Evolutionary conservation across 306 rosid species (phyloP).

Genomic region (Psophocarpus tetragonolobus): DNA sequence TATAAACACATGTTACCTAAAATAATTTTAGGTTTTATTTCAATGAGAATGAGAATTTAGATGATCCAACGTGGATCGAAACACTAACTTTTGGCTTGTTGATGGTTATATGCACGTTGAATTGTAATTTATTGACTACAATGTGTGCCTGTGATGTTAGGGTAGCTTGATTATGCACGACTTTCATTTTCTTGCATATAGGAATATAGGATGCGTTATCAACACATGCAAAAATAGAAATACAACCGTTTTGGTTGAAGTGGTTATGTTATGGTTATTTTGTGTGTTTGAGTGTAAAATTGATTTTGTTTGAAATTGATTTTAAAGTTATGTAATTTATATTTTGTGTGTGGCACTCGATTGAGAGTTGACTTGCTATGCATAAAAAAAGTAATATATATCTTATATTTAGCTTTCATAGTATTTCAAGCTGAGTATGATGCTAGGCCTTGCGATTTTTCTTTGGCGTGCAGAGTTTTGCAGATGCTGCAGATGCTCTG

Average conservation of each 20-base stretch:
- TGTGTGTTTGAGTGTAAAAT: not conserved
- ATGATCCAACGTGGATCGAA: not conserved
- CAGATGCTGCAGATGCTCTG: conserved; percentile 12
- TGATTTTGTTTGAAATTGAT: not conserved
- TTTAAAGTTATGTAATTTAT: not conserved
- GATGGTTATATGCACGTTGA: not conserved
- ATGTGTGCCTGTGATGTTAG: not conserved
- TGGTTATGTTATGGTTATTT: not conserved
- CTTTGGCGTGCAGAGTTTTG: conserved; percentile 25
- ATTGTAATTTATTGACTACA: not conserved
- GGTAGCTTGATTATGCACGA: not conserved
- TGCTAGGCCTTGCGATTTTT: not conserved
- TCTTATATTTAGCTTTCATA: not conserved
- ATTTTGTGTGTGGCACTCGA: no score
- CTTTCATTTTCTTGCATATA: not conserved
- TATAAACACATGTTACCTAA: no score
- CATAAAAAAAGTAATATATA: not conserved
- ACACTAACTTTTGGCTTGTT: not conserved
- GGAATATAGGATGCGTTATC: not conserved
- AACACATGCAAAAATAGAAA: not conserved
- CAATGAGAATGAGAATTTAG: not conserved
- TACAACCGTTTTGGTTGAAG: not conserved
- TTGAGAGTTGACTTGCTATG: no score
- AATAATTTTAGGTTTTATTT: no score
- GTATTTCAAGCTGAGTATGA: conserved; percentile 1